Base-by-base conservation (phyloP, 768 basidiomycete species). In the Lyophyllum decastes region DNA sequence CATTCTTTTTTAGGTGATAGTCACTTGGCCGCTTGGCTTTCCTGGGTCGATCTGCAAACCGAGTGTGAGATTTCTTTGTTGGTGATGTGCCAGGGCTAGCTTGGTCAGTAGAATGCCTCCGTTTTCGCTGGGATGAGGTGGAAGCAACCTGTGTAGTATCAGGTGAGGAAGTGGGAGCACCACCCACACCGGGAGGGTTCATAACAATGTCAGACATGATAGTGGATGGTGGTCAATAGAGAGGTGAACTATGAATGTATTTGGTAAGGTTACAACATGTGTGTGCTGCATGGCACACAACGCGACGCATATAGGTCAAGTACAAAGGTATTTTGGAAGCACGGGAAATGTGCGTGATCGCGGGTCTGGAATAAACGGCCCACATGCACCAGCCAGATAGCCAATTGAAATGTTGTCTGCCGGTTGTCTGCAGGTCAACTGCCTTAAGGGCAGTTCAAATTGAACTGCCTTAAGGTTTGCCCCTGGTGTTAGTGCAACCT, bases 1-100 rank as follows among this genome's bases (percentile, higher is more conserved):
- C 60, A 22, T 44, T 51, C 50, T 43, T 40, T 30, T 19, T 46
- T 17, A 61, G 21, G 34, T 61, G 60, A 51, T 46, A 61, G 43
- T 61, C 60, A 49, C 50, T 57, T 11, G 60, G 49, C 43, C 26
- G 53, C 51, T 61, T 61, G n/a, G 51, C 55, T 26, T 61, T 61
- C 48, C 34, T 61, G 14, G 44, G 40, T 34, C 41, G 48, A 26
- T 30, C 26, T 52, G 33, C 34, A 45, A 22, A 24, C 12, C 11
- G 21, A 8, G 12, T 51, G n/a, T 50, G 50, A 51, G 49, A 1
- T 52, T 52, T 58, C 50, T 58, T 58, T 43, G 47, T 34, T 26
- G 21, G 33, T 38, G 47, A 49, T 6, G 47, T 34, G 22, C 43
- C 43, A 2, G 43, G n/a, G 27, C 5, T 19, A 26, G 44, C 8